Base-by-base conservation (phyloP, 2,329 filamentous ascomycete genomes). In the Colletotrichum theobromicola region DNA sequence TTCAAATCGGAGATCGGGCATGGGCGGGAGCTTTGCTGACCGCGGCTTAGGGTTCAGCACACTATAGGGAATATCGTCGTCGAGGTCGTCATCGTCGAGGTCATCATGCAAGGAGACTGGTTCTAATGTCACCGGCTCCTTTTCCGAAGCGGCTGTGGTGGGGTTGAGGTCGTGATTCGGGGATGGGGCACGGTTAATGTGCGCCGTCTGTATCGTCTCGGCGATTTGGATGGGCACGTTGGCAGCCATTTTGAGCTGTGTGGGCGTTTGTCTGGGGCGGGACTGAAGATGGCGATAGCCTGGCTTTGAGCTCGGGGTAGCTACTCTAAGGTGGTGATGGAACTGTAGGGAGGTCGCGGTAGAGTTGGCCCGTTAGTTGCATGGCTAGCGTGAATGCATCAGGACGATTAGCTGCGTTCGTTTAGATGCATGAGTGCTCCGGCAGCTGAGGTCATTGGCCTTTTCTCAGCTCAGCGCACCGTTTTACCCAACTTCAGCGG, bases 1-100 rank as follows among this genome's bases (percentile, higher is more conserved):
- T 86, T 99, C 97, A 85, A 98, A 98, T 57, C 97, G 92, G 78
- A 99, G 87, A 85, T 99, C 97, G 5, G 96, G 95, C 81, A 98
- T 90, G 10, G 92, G 90, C 34, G 90, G 90, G 69, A 93, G 86
- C 53, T 85, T 83, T 42, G 84, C 83, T 61, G 81, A 80, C 62
- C 86, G 87, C 66, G 86, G 86, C 70, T 87, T 83, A 61, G 91
- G 88, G 57, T 88, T 87, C 66, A 95, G 84, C 7, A 93, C 88
- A 77, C 91, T 93, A 75, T 93, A 88, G 15, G 93, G 93, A 26
- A 95, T 92, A 70, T 94, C 93, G 74, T 93, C 92, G 34, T 75
- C 73, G 21, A 74, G 72, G 65, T 93, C 91, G 32, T 90, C 88
- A 3, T 87, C 84, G 28, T 88, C 87, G 61, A 85, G 84, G 1